Conservation (phyloP, 1,284 basidiomycete species). For the Meripilus lineatus region DNA sequence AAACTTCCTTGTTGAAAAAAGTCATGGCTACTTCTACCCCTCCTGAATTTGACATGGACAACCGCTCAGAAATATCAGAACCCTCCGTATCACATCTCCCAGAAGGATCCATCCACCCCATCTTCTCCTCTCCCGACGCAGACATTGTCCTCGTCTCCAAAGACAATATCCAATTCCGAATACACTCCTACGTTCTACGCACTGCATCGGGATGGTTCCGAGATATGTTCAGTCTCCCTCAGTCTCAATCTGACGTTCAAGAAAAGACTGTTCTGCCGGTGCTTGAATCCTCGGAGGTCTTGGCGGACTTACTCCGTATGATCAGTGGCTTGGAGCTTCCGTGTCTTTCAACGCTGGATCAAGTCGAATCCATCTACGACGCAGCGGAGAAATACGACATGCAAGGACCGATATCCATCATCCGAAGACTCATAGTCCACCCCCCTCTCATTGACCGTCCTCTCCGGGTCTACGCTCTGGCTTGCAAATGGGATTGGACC, state of each 20-base stretch:
- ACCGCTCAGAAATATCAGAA: too few relatives aligned
- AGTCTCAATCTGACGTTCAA: constrained; percentile 15
- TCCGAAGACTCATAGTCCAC: constrained; percentile 44
- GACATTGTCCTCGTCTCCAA: constrained; percentile 41
- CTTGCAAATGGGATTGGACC: constrained; percentile 51
- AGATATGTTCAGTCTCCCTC: constrained; percentile 49
- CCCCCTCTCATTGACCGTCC: constrained; percentile 39
- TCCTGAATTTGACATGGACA: too few relatives aligned
- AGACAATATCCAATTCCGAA: constrained; percentile 41
- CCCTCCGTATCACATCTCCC: too few relatives aligned
- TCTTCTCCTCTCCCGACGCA: constrained; percentile 37
- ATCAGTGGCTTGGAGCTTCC: constrained; percentile 47
- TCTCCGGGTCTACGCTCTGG: constrained; percentile 48
- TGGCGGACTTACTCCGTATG: constrained; percentile 51
- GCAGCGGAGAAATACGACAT: constrained; percentile 65
- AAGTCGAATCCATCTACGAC: constrained; percentile 44
- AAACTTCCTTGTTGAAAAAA: too few relatives aligned
- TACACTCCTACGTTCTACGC: constrained; percentile 47
- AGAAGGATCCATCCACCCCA: constrained; percentile 38
- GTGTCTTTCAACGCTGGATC: constrained; percentile 39
- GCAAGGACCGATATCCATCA: constrained; percentile 46
- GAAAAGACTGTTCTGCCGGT: constrained; percentile 31
- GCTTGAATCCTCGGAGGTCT: constrained; percentile 42
- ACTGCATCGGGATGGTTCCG: constrained; percentile 55
- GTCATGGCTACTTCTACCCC: too few relatives aligned